Evolutionary conservation across 2,329 filamentous ascomycete genomes (phyloP).

Genomic region (Lachnellula occidentalis): DNA sequence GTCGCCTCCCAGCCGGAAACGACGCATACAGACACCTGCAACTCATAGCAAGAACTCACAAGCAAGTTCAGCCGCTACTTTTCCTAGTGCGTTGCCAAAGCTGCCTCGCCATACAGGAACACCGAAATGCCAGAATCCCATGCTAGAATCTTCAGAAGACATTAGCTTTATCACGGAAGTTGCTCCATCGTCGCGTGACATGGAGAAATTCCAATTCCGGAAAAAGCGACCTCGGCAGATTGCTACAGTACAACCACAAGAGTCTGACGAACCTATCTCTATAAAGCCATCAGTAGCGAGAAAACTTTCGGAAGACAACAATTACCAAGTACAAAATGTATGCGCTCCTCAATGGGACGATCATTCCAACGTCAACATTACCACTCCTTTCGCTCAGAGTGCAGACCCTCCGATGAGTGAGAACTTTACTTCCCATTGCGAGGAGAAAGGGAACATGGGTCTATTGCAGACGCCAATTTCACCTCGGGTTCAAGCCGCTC

Average conservation of each 20-base stretch:
- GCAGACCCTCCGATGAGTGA: neutral
- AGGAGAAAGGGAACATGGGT: neutral
- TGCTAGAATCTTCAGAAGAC: slow-evolving; percentile 1
- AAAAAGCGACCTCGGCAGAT: slow-evolving; percentile 14
- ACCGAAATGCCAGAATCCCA: neutral
- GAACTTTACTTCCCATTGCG: neutral
- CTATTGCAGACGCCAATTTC: neutral
- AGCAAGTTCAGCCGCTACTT: neutral
- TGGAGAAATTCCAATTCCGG: slow-evolving; percentile 27
- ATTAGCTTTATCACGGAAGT: slow-evolving; percentile 27
- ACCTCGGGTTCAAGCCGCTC: neutral
- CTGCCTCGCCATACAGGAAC: neutral
- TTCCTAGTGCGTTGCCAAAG: neutral
- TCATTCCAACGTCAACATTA: neutral
- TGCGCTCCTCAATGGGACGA: neutral
- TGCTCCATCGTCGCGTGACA: slow-evolving; percentile 26
- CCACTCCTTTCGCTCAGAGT: neutral
- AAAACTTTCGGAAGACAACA: neutral
- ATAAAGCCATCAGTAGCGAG: neutral
- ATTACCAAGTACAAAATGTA: neutral
- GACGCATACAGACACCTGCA: neutral
- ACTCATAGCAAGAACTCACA: neutral
- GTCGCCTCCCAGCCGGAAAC: neutral
- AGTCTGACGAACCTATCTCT: neutral
- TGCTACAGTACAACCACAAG: neutral